Evolutionary conservation across 2,329 filamentous ascomycete species (phyloP).

Genomic region (Aureobasidium mangrovei): DNA sequence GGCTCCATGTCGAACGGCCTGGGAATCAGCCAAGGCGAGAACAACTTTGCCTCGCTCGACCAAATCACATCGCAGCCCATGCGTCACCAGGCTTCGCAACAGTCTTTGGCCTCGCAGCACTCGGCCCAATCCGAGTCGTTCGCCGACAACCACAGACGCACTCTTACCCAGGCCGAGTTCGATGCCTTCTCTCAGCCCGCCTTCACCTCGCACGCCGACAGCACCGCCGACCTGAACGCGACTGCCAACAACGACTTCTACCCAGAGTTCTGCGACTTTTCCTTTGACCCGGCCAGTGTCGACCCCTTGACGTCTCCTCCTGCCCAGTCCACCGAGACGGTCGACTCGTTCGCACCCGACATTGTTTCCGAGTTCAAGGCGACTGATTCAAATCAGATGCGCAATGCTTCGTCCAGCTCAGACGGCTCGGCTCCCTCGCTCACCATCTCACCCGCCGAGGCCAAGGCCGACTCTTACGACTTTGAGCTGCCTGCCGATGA

Average conservation of each 20-base stretch:
- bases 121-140: neutral
- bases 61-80: constrained; percentile 2
- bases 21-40: constrained; percentile 12
- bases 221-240: neutral
- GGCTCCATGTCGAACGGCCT: constrained; percentile 15
- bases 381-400: neutral
- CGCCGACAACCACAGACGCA: constrained; percentile 24
- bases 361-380: neutral
- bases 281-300: neutral
- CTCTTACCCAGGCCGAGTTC: constrained; percentile 30
- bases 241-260: constrained; percentile 11
- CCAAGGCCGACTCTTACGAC: constrained; percentile 4
- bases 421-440: constrained; percentile 5
- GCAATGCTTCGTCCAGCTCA: constrained; percentile 5
- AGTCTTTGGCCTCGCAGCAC: constrained; percentile 5
- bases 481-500: neutral
- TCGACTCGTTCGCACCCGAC: constrained; percentile 6
- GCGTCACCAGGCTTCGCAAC: constrained; percentile 5
- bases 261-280: constrained; percentile 14
- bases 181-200: constrained; percentile 25
- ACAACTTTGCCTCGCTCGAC: constrained; percentile 3
- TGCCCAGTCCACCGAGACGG: neutral
- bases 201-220: neutral
- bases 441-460: constrained; percentile 10
- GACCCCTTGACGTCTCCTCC: constrained; percentile 7